Percentiles rank a stretch among this genome's conserved stretches.
Conservation (phyloP, 257 asterid species). For the Solanum pennellii region DNA sequence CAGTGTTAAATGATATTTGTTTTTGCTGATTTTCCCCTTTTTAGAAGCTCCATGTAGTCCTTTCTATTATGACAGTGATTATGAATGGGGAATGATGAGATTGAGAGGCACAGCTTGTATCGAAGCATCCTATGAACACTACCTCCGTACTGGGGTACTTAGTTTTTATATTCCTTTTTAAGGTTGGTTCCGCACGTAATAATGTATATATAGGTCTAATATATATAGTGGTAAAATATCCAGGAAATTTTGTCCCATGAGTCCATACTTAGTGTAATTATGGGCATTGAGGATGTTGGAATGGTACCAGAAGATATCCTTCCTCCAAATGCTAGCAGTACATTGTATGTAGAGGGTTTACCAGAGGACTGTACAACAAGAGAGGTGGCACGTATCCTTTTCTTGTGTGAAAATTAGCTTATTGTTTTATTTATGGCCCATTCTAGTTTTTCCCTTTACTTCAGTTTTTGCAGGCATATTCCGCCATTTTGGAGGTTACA, state of each 20-base stretch:
- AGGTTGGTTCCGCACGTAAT: not conserved
- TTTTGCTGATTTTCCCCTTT: not conserved
- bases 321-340: slow-evolving; percentile 79
- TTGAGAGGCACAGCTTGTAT: slow-evolving; percentile 56
- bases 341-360: slow-evolving; percentile 46
- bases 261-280: slow-evolving; percentile 17
- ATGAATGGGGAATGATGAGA: slow-evolving; percentile 43
- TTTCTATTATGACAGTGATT: slow-evolving; percentile 34
- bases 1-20: not conserved
- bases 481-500: slow-evolving; percentile 76
- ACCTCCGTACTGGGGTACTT: slow-evolving; percentile 51
- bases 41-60: slow-evolving; percentile 54
- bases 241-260: slow-evolving; percentile 47
- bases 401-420: slow-evolving; percentile 9
- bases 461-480: slow-evolving; percentile 47
- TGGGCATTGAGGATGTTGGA: slow-evolving; percentile 32
- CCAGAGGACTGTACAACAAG: slow-evolving; percentile 57
- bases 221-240: not conserved
- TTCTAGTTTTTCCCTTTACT: slow-evolving; percentile 37
- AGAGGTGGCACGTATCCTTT: slow-evolving; percentile 80
- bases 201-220: not conserved
- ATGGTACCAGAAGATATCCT: slow-evolving; percentile 48
- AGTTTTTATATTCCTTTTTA: not conserved
- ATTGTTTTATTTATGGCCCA: not conserved
- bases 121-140: slow-evolving; percentile 74